Percentiles rank a stretch among this genome's conserved stretches.
phyloP scores from a whole-genome alignment of 805 yeast genomes.

The Hanseniaspora pseudoguilliermondii region DNA sequence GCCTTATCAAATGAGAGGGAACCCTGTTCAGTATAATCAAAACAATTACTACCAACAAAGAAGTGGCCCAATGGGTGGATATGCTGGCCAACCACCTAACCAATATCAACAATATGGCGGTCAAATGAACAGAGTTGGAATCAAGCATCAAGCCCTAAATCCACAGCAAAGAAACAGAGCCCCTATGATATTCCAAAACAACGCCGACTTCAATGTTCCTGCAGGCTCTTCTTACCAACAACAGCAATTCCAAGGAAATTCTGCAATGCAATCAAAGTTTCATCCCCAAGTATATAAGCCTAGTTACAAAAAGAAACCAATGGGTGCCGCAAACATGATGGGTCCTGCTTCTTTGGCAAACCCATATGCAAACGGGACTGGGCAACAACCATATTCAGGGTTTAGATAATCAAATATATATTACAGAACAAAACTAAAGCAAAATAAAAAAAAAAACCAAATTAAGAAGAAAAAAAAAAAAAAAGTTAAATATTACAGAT shows the following conservation, averaged over 20 bases:
- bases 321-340: constrained; percentile 21
- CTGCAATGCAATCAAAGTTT: constrained; percentile 6
- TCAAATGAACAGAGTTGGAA: constrained; percentile 1
- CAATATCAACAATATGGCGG: neutral
- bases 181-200: constrained; percentile 34
- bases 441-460: neutral
- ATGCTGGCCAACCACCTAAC: constrained; percentile 12
- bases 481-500: neutral
- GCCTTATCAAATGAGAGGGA: constrained; percentile 13
- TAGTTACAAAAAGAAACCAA: constrained; percentile 30
- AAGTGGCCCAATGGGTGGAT: constrained; percentile 12
- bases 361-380: neutral
- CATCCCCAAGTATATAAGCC: constrained; percentile 24
- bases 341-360: constrained; percentile 3
- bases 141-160: constrained; percentile 3
- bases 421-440: neutral
- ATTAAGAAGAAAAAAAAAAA: neutral
- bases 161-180: constrained; percentile 17
- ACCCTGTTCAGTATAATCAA: constrained; percentile 14
- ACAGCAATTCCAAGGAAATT: constrained; percentile 9
- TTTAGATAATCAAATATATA: constrained; percentile 4
- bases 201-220: constrained; percentile 34
- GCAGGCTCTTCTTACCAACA: constrained; percentile 6
- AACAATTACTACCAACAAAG: constrained; percentile 3
- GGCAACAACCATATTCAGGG: constrained; percentile 4